phyloP scores from a whole-genome alignment of 768 basidiomycete species.

The Podaxis sp. region DNA sequence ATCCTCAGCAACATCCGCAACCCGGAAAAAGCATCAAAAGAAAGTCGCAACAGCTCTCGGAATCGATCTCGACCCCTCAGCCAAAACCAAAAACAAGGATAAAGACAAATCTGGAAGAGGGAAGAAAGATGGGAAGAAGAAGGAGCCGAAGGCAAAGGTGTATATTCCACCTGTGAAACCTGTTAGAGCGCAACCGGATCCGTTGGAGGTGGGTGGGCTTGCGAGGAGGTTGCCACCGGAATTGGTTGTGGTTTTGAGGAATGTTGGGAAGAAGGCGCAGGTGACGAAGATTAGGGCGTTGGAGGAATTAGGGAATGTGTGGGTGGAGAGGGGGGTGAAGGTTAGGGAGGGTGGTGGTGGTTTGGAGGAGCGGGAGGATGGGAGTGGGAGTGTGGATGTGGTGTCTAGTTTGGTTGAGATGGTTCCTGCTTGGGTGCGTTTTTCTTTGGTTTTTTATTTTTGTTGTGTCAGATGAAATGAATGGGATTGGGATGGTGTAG shows the following conservation, averaged over 20 bases:
- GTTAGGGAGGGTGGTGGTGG: conserved; percentile 35
- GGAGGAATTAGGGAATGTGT: conserved; percentile 73
- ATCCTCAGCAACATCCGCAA: conserved; percentile 81
- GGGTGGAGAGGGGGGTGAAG: conserved; percentile 56
- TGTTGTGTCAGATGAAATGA: not conserved
- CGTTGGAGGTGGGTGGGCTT: conserved; percentile 81
- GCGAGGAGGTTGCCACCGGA: conserved; percentile 75
- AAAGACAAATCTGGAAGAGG: conserved; percentile 50
- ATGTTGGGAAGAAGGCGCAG: conserved; percentile 86
- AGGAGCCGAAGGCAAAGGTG: conserved; percentile 78
- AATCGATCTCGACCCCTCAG: conserved; percentile 32
- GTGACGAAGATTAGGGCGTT: conserved; percentile 83
- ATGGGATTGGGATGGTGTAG: conserved; percentile 37
- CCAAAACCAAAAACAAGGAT: conserved; percentile 28
- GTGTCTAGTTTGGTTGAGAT: conserved; percentile 51
- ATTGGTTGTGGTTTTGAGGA: conserved; percentile 76
- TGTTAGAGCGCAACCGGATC: conserved; percentile 72
- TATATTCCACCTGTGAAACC: conserved; percentile 89
- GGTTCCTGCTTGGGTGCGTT: conserved; percentile 89
- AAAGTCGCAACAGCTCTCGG: conserved; percentile 61
- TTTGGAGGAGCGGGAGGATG: conserved; percentile 30
- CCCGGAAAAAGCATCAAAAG: conserved; percentile 91
- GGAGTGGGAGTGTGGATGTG: conserved; percentile 25
- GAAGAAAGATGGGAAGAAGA: conserved; percentile 59
- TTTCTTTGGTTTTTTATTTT: not conserved